A percentile compares a stretch with the other conserved stretches of the same genome.
Evolutionary conservation across 768 basidiomycete genomes (phyloP).

Genomic region (Mycena rebaudengoi): DNA sequence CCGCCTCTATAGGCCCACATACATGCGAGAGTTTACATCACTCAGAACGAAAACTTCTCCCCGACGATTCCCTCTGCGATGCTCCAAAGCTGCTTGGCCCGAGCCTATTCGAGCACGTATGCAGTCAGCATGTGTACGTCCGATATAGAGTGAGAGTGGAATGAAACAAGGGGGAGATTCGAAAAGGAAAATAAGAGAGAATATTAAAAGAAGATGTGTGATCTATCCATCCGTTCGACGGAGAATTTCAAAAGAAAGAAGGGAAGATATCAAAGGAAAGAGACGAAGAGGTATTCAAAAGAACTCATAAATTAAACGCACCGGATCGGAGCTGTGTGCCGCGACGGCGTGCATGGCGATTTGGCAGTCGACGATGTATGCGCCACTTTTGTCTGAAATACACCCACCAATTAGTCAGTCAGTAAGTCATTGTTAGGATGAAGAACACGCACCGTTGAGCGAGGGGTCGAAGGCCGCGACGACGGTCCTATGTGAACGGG

Average conservation of each 20-base stretch:
- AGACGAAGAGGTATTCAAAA: too few species aligned
- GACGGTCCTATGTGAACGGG: not conserved
- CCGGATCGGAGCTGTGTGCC: not conserved
- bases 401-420: not conserved
- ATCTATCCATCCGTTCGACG: too few species aligned
- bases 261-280: too few species aligned
- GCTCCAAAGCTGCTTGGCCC: not conserved
- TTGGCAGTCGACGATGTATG: not conserved
- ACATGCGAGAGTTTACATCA: too few species aligned
- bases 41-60: not conserved
- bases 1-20: too few species aligned
- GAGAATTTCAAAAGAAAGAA: too few species aligned
- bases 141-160: too few species aligned
- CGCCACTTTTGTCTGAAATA: not conserved
- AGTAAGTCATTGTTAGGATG: not conserved
- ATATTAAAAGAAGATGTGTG: too few species aligned
- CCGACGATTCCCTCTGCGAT: not conserved
- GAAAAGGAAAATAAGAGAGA: too few species aligned
- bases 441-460: not conserved
- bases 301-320: not conserved
- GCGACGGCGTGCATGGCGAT: not conserved
- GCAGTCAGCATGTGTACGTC: too few species aligned
- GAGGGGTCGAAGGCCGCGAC: constrained; percentile 7
- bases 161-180: too few species aligned
- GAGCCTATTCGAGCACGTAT: not conserved